These are phyloP conservation scores for Cicer chorassanicum DNA, from an alignment of 306 rosid genomes.

Conservation along the genomic window DNA sequence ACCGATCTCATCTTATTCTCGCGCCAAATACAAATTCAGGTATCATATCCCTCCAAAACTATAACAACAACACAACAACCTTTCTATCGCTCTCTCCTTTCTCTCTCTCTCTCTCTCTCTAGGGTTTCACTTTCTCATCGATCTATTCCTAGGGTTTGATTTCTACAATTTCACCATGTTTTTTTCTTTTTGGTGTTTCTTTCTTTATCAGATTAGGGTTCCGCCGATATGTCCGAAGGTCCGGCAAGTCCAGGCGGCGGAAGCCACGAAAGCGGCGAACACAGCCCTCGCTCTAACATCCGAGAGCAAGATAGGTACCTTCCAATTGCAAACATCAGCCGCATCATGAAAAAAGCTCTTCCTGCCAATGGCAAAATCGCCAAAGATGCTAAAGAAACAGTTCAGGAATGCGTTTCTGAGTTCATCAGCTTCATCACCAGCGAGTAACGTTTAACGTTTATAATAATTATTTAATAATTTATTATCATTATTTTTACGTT, in stretches of 20 bases:
- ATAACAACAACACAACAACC: not conserved
- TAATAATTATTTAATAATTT: not conserved
- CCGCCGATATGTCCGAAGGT: slow-evolving; percentile 71
- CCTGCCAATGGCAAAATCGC: slow-evolving; percentile 97
- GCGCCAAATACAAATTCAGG: slow-evolving; percentile 79
- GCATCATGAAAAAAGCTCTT: slow-evolving; percentile 97
- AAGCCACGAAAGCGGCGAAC: slow-evolving; percentile 89
- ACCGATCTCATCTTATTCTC: slow-evolving; percentile 64
- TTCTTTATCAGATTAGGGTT: slow-evolving; percentile 55
- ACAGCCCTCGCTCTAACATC: slow-evolving; percentile 85
- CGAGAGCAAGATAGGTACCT: slow-evolving; percentile 92
- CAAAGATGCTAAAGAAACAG: slow-evolving; percentile 93
- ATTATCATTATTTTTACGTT: not conserved
- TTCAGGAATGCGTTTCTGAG: slow-evolving; percentile 97
- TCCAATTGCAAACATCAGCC: slow-evolving; percentile 90
- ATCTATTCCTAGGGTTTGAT: not conserved
- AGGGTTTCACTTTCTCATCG: slow-evolving; percentile 13
- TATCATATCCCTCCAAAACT: slow-evolving; percentile 10
- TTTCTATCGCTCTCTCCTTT: not conserved
- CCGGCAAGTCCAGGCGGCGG: slow-evolving; percentile 91
- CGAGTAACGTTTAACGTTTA: slow-evolving; percentile 58
- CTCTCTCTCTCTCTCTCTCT: slow-evolving; percentile 2
- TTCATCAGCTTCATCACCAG: slow-evolving; percentile 96
- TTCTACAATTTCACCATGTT: slow-evolving; percentile 44
- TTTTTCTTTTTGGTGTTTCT: slow-evolving; percentile 11